Evolutionary conservation across 768 basidiomycete genomes (phyloP).

Genomic region (Pholiota molesta): DNA sequence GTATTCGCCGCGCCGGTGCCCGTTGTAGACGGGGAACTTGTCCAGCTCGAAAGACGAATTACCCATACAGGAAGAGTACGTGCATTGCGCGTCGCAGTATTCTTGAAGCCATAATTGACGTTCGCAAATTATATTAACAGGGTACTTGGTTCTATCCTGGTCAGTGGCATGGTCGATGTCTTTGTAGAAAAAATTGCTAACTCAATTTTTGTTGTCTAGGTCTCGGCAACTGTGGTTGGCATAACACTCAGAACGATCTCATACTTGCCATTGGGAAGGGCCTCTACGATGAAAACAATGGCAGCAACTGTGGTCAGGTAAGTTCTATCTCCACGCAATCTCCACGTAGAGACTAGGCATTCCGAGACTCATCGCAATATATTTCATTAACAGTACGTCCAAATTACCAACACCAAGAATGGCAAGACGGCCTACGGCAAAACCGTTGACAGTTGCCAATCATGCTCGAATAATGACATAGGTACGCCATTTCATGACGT

Average conservation of each 20-base stretch:
- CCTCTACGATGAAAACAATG: conserved; percentile 53
- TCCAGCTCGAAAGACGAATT: conserved; percentile 50
- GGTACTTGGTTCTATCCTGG: conserved; percentile 70
- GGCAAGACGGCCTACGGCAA: conserved; percentile 51
- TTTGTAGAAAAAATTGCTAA: background rate
- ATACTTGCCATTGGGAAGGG: conserved; percentile 64
- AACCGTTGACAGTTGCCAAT: conserved; percentile 60
- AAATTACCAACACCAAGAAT: conserved; percentile 61
- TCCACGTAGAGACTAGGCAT: background rate
- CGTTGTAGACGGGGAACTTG: conserved; percentile 29
- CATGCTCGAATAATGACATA: conserved; percentile 54
- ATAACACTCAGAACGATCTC: conserved; percentile 47
- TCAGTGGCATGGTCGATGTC: conserved; percentile 20
- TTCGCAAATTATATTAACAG: conserved; percentile 34
- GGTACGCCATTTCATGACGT: conserved; percentile 42
- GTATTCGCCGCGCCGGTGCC: conserved; percentile 51
- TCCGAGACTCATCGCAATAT: conserved; percentile 7
- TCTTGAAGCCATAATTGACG: conserved; percentile 10
- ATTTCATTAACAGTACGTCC: conserved; percentile 47
- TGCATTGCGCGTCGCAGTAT: conserved; percentile 15
- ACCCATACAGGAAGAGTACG: conserved; percentile 61
- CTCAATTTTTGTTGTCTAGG: conserved; percentile 24
- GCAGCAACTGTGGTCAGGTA: conserved; percentile 65
- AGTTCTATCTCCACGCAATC: conserved; percentile 14
- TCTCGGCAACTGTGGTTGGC: conserved; percentile 65